Conservation (phyloP, 2,329 filamentous ascomycete genomes). For the Paraphoma chrysanthemicola region DNA sequence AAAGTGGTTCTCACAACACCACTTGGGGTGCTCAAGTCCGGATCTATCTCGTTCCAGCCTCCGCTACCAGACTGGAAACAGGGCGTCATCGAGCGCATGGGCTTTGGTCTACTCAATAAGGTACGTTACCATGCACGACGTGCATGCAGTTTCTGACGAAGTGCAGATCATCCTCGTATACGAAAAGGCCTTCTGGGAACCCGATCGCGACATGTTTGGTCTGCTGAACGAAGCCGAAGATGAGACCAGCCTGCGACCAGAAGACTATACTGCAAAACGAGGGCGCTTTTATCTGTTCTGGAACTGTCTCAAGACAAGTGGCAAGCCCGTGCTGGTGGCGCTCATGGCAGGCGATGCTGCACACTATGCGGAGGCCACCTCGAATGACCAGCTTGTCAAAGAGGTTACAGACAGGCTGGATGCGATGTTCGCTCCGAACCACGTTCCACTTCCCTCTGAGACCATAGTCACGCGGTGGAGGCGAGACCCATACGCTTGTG, state of each 20-base stretch:
- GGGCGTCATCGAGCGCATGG: conserved; percentile 80
- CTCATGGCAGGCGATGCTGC: conserved; percentile 96
- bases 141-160: conserved; percentile 10
- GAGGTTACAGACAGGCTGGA: conserved; percentile 83
- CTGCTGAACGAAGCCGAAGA: conserved; percentile 78
- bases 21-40: conserved; percentile 88
- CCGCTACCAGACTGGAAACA: conserved; percentile 87
- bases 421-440: conserved; percentile 69
- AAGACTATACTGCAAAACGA: conserved; percentile 77
- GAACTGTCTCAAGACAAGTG: conserved; percentile 90
- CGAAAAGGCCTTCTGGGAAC: conserved; percentile 88
- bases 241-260: conserved; percentile 74
- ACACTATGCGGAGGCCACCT: conserved; percentile 80
- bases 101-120: conserved; percentile 95
- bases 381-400: conserved; percentile 75
- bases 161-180: conserved; percentile 79
- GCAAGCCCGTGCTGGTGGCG: conserved; percentile 82
- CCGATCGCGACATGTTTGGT: conserved; percentile 89
- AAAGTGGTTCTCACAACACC: conserved; percentile 90
- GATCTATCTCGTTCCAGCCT: conserved; percentile 83
- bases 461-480: conserved; percentile 92
- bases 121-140: conserved; percentile 41
- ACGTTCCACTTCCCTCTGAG: conserved; percentile 80
- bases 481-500: conserved; percentile 86
- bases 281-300: conserved; percentile 99